phyloP scores from a whole-genome alignment of 768 basidiomycete species.

The Rhodocollybia butyracea region DNA sequence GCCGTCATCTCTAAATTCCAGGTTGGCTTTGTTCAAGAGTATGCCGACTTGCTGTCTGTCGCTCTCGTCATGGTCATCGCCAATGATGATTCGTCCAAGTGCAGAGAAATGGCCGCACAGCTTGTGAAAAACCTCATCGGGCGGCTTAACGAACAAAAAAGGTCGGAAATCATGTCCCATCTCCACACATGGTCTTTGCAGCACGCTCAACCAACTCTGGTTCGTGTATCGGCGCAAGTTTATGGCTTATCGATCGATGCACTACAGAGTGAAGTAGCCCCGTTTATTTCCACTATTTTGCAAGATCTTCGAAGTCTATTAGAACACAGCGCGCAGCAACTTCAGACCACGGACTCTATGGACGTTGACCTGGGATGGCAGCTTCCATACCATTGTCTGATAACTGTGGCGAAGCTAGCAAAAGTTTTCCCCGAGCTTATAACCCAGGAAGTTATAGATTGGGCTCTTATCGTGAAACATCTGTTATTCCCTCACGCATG shows the following conservation, averaged over 20 bases:
- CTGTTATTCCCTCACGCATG: conserved; percentile 91
- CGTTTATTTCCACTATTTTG: conserved; percentile 47
- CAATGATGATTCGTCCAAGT: conserved; percentile 90
- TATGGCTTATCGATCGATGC: conserved; percentile 80
- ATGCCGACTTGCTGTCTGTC: conserved; percentile 86
- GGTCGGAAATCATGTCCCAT: conserved; percentile 59
- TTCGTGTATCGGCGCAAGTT: conserved; percentile 75
- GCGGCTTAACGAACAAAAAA: conserved; percentile 60
- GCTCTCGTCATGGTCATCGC: conserved; percentile 90
- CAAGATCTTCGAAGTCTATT: conserved; percentile 55
- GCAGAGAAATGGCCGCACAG: conserved; percentile 83
- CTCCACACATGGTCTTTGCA: conserved; percentile 79
- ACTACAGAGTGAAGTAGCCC: conserved; percentile 41
- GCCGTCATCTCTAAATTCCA: conserved; percentile 87
- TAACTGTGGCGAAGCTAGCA: conserved; percentile 60
- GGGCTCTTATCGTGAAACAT: conserved; percentile 60
- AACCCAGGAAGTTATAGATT: conserved; percentile 47
- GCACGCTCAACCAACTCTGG: conserved; percentile 53
- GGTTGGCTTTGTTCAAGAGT: conserved; percentile 65
- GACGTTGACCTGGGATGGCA: conserved; percentile 74
- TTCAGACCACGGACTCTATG: conserved; percentile 39
- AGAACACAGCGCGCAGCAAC: conserved; percentile 35
- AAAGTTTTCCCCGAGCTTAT: conserved; percentile 51
- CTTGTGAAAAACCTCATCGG: conserved; percentile 75
- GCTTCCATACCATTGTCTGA: conserved; percentile 76